Conservation (phyloP, 139 green algal genomes). For the Auxenochlorella pyrenoidosa region DNA sequence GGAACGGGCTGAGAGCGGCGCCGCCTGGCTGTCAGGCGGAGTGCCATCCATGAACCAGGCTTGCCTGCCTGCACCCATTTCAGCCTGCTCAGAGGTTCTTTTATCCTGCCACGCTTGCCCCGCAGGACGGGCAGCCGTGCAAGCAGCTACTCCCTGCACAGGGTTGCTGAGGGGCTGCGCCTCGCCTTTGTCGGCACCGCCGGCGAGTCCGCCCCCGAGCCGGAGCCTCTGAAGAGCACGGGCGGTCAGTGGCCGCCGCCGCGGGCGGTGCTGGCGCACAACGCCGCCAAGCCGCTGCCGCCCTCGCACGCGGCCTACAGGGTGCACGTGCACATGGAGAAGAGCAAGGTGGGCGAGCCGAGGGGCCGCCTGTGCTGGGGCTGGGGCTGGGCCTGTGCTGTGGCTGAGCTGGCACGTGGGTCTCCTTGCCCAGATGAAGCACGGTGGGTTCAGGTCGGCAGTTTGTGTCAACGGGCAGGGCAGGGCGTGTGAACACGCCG, state of each 20-base stretch:
- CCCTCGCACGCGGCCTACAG: slow-evolving; percentile 59
- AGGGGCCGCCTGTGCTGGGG: too few relatives aligned
- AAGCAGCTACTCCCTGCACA: slow-evolving; percentile 53
- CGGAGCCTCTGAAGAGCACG: neutral
- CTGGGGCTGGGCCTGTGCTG: too few relatives aligned
- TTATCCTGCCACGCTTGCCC: too few relatives aligned
- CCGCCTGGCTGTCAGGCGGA: too few relatives aligned
- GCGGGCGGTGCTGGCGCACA: slow-evolving; percentile 18
- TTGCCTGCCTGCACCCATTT: neutral
- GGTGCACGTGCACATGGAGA: slow-evolving; percentile 78
- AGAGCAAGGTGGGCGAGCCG: slow-evolving; percentile 32
- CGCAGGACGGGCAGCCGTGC: slow-evolving; percentile 51
- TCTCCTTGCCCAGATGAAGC: too few relatives aligned
- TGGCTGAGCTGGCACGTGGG: too few relatives aligned
- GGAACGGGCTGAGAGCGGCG: too few relatives aligned
- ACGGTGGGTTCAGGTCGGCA: too few relatives aligned
- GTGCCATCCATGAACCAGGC: too few relatives aligned
- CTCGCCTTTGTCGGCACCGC: slow-evolving; percentile 67
- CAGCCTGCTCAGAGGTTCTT: too few relatives aligned
- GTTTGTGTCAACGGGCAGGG: too few relatives aligned
- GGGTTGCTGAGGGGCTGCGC: slow-evolving; percentile 60
- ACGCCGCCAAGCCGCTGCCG: neutral
- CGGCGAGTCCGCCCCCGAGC: neutral
- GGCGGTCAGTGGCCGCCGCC: slow-evolving; percentile 19
- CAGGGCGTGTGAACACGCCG: too few relatives aligned